Base-by-base conservation (phyloP, 116 monocot genomes). In the Dioscorea cayenensis region DNA sequence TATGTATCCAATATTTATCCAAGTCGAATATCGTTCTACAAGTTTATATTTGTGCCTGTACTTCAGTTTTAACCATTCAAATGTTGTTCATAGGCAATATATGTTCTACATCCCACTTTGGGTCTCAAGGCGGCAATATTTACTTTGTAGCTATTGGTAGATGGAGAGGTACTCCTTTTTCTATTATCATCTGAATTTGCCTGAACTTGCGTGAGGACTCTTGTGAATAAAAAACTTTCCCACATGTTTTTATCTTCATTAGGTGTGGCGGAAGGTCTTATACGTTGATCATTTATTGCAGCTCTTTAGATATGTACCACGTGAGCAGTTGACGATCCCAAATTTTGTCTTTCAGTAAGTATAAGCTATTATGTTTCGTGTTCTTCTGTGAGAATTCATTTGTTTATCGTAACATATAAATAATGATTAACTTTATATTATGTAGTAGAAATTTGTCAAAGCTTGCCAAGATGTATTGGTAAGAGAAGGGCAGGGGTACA, bases 271-370 rank as follows among this genome's bases (percentile, higher is more conserved):
- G 51, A 93, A 94, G 67, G 94, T 99, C 11, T 89, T 94, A 3
- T 99, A 91, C 60, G 87, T 91, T 6, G 99, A 99, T 74, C 78
- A 89, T 28, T 87, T 99, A 4, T 70, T 99, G 80, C 99, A 99
- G 66, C 80, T 99, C 64, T 99, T 99, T 69, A 84, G 80, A 83
- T 99, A 99, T 71, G 99, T 99, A 21, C 89, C 99, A 72, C 88
- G 94, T 12, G 94, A 99, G 73, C 99, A 99, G 79, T 60, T 99
- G 83, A 99, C 99, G 14, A 99, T 99, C 73, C 99, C 94, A 7
- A 94, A 99, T n/a, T n/a, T 64, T 69, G 99, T 99, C 37, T 99
- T 99, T 71, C 99, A 99, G 99, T 99, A 71, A 95, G 95, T 87
- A 13, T 19, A 72, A 3, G 7, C 28, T 87, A 13, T 19, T 74